A percentile compares a stretch with the other conserved stretches of the same genome.
Evolutionary conservation across 2,329 filamentous ascomycete genomes (phyloP).

Genomic region (Ambrosiella beaveri): DNA sequence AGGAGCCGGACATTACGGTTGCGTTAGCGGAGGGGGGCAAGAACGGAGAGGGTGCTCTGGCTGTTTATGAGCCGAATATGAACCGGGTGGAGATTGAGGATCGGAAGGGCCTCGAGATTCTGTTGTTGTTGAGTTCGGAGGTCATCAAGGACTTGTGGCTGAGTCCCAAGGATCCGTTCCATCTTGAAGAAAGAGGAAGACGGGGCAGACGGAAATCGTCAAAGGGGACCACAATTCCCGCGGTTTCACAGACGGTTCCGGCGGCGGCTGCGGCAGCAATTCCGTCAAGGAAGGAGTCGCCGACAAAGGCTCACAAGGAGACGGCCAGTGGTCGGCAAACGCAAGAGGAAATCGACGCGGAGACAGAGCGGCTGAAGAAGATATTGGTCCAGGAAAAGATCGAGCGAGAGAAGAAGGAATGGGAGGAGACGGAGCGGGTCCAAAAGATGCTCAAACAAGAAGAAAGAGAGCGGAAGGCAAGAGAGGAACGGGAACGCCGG

Average conservation of each 20-base stretch:
- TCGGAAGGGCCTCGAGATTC: conserved; percentile 77
- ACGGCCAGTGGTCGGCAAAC: conserved; percentile 20
- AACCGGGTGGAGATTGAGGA: conserved; percentile 85
- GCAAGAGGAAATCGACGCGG: conserved; percentile 43
- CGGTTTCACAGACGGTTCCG: conserved; percentile 11
- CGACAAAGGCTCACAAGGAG: conserved; percentile 27
- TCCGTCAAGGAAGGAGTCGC: conserved; percentile 29
- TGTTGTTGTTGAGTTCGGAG: conserved; percentile 47
- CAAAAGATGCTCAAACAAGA: conserved; percentile 1
- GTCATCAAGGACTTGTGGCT: conserved; percentile 50
- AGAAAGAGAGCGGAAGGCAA: conserved; percentile 27
- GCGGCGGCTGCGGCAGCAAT: background rate
- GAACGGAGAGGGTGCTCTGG: conserved; percentile 42
- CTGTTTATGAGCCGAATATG: conserved; percentile 86
- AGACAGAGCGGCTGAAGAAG: conserved; percentile 55
- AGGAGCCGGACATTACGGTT: conserved; percentile 91
- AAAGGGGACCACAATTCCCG: conserved; percentile 7
- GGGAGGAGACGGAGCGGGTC: conserved; percentile 27
- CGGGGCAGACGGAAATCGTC: conserved; percentile 22
- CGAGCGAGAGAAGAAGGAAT: conserved; percentile 39
- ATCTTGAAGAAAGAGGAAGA: conserved; percentile 50
- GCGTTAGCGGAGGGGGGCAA: conserved; percentile 63
- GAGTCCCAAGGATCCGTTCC: conserved; percentile 43
- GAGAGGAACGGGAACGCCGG: conserved; percentile 53
- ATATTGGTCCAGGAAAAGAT: conserved; percentile 36